Percentiles rank a stretch among this genome's conserved stretches.
phyloP scores from a whole-genome alignment of 108 stramenopile genomes.

The Cyclostephanos invisitatus region DNA sequence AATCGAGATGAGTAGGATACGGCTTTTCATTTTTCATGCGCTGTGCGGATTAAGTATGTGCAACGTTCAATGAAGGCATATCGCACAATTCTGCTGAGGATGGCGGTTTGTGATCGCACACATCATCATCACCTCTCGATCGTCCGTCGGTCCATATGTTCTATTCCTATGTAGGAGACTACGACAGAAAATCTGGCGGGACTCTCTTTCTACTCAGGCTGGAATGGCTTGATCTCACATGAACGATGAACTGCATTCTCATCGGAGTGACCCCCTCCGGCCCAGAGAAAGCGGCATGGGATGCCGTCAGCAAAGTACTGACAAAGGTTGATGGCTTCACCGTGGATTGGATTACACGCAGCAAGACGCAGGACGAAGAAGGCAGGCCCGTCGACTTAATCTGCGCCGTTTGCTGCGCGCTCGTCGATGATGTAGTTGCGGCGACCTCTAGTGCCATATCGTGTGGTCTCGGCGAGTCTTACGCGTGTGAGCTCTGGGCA shows the following conservation, averaged over 20 bases:
- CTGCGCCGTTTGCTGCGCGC: conserved; percentile 18
- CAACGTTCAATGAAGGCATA: too few relatives aligned
- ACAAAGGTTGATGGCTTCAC: conserved; percentile 13
- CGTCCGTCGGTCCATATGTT: too few relatives aligned
- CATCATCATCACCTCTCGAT: too few relatives aligned
- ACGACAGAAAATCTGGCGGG: too few relatives aligned
- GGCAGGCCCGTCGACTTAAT: conserved; percentile 19
- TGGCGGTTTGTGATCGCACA: too few relatives aligned
- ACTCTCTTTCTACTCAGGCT: too few relatives aligned
- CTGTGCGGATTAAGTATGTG: too few relatives aligned
- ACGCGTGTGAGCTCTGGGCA: conserved; percentile 54
- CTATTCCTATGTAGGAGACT: too few relatives aligned
- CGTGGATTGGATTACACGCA: conserved; percentile 10
- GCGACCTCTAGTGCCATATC: background rate
- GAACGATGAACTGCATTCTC: conserved; percentile 31
- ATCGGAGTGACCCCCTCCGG: conserved; percentile 21
- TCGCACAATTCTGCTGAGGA: too few relatives aligned
- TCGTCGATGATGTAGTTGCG: conserved; percentile 18
- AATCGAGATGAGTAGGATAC: background rate
- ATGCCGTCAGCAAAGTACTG: conserved; percentile 2
- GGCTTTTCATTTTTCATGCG: background rate
- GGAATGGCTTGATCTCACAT: too few relatives aligned
- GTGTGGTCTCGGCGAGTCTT: background rate
- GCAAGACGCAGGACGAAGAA: conserved; percentile 20
- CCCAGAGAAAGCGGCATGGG: conserved; percentile 9